Evolutionary conservation across 2,329 filamentous ascomycete genomes (phyloP), one percentile per base, ranked within the genome.

Genomic region (Orbilia blumenaviensis): DNA sequence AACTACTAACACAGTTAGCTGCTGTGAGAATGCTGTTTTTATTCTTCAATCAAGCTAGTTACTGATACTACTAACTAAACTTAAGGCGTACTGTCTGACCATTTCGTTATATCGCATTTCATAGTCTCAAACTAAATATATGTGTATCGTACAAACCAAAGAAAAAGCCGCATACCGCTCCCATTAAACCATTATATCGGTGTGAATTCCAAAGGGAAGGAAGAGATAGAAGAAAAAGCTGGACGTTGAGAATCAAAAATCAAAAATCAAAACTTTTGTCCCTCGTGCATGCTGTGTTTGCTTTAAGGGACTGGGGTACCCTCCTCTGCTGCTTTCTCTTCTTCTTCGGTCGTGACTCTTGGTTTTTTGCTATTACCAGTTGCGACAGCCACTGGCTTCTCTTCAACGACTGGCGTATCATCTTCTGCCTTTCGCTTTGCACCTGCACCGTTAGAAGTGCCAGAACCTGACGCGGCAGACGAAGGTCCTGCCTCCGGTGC

Each of bases 401-500:
- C 82, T 76, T 83, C 75, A 48, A 81, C 77, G 6, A 78, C 79
- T 21, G 82, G 78, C 23, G 79, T 78, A 79, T 80, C 81, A 71
- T 83, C 81, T 80, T 85, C 84, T 77, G 81, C 80, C 82, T 88
- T 89, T 36, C 61, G 54, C 58, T 71, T 71, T 27, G 75, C 21
- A 14, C 68, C 69, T 14, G 61, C 75, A 8, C 52, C 74, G n/a
- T 67, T 61, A 8, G 58, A 60, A 5, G 64, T 32, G 1, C 66
- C 41, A 6, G 69, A 75, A 16, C 38, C 41, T 34, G 69, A 75
- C 16, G 64, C 32, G 32, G 61, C 25, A 58, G 60, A 63, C n/a
- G 74, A 62, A 32, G 74, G 52, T 18, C 64, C 62, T 16, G 74
- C 66, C 16, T 71, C 74, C 9, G 67, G 81, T 85, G 83, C 62